Percentiles rank a stretch among this genome's conserved stretches.
Conservation (phyloP, 2,329 filamentous ascomycete species). For the Remersonia thermophila region DNA sequence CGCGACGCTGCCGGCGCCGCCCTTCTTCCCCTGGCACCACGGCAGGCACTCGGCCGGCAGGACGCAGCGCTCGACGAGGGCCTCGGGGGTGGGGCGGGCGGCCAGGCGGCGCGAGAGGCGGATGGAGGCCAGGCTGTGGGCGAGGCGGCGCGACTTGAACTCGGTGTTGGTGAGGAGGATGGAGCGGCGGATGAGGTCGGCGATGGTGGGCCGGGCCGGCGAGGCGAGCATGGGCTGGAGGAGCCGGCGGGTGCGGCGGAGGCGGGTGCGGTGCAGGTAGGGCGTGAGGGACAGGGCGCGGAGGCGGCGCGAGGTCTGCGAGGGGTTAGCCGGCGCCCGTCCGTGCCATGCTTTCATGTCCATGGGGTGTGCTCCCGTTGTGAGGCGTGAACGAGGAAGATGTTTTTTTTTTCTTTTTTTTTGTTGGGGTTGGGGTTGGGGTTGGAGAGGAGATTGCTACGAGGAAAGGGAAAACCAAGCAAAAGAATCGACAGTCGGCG, state of each 20-base stretch:
- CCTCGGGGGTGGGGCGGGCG: constrained; percentile 44
- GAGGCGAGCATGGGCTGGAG: constrained; percentile 45
- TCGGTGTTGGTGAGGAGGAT: constrained; percentile 58
- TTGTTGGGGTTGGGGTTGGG: too few relatives aligned
- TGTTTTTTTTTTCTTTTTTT: too few relatives aligned
- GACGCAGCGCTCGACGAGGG: constrained; percentile 51
- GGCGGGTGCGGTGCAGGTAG: constrained; percentile 50
- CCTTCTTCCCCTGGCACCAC: constrained; percentile 4
- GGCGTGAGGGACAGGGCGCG: constrained; percentile 50
- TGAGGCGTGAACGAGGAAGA: too few relatives aligned
- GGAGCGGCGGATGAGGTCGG: constrained; percentile 48
- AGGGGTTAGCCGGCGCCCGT: constrained; percentile 1
- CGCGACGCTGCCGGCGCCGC: constrained; percentile 35
- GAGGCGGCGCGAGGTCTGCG: constrained; percentile 48
- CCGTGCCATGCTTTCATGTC: too few relatives aligned
- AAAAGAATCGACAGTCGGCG: background rate
- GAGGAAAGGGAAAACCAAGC: background rate
- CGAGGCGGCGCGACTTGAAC: constrained; percentile 50
- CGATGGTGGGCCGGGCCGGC: constrained; percentile 44
- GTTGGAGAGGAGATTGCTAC: background rate
- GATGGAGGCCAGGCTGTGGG: constrained; percentile 52
- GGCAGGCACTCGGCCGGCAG: constrained; percentile 52
- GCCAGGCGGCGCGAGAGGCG: constrained; percentile 50
- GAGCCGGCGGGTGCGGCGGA: constrained; percentile 41
- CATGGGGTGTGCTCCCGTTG: too few relatives aligned